phyloP scores from a whole-genome alignment of 1,284 basidiomycete genomes.

The Coniferiporia weirii region DNA sequence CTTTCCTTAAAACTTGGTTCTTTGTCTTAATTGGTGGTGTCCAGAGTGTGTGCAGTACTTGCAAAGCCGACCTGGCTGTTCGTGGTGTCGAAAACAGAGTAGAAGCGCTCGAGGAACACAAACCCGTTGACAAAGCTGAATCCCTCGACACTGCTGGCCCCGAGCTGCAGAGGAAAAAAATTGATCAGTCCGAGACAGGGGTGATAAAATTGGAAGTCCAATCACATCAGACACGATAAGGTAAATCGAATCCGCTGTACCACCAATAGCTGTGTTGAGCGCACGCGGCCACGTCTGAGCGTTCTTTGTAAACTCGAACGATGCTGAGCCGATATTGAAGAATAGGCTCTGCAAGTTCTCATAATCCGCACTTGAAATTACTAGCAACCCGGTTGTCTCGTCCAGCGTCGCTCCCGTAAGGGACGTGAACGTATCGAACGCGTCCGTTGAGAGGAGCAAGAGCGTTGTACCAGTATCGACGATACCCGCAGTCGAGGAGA shows the following conservation, averaged over 20 bases:
- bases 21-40: constrained; percentile 19
- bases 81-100: constrained; percentile 21
- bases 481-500: constrained; percentile 22
- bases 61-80: constrained; percentile 23
- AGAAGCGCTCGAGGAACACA: constrained; percentile 22
- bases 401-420: constrained; percentile 18
- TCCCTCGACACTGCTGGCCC: constrained; percentile 11
- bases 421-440: constrained; percentile 17
- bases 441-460: constrained; percentile 19
- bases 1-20: neutral
- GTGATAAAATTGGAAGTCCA: neutral
- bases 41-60: constrained; percentile 19
- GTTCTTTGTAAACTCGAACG: constrained; percentile 19
- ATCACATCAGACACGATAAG: constrained; percentile 19
- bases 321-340: constrained; percentile 19
- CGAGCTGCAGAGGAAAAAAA: constrained; percentile 8
- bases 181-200: neutral
- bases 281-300: constrained; percentile 21
- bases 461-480: constrained; percentile 25
- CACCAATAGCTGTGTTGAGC: constrained; percentile 20
- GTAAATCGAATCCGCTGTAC: constrained; percentile 17
- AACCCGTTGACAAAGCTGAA: constrained; percentile 22
- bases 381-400: constrained; percentile 19
- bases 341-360: constrained; percentile 19
- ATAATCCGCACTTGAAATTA: constrained; percentile 10